phyloP scores from a whole-genome alignment of 2,329 filamentous ascomycete genomes.

The Thielaviopsis euricoi region DNA sequence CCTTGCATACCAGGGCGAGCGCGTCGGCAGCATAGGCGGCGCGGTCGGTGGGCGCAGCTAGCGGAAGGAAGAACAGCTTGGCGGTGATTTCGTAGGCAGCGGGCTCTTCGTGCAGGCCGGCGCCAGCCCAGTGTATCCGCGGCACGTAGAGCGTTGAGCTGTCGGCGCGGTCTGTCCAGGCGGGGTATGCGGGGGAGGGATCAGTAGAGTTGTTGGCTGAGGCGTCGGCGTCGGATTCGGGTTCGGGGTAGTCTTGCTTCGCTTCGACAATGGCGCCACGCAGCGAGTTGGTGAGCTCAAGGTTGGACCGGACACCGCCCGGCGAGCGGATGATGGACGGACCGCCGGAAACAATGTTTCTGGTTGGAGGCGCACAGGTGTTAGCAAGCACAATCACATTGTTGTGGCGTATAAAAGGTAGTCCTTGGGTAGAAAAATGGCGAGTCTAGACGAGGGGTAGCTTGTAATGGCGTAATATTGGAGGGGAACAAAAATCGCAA shows the following conservation, averaged over 20 bases:
- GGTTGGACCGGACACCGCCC: constrained; percentile 68
- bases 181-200: constrained; percentile 17
- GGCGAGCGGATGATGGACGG: constrained; percentile 71
- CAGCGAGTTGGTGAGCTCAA: constrained; percentile 79
- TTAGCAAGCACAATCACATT: background rate
- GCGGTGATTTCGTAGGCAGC: constrained; percentile 85
- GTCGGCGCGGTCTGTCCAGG: constrained; percentile 50
- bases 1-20: constrained; percentile 61
- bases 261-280: constrained; percentile 66
- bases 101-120: constrained; percentile 63
- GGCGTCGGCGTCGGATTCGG: background rate
- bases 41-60: constrained; percentile 46
- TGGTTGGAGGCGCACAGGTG: background rate
- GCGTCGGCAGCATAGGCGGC: constrained; percentile 61
- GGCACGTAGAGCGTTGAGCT: constrained; percentile 56
- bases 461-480: too few species aligned
- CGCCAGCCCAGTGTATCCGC: constrained; percentile 53
- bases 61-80: constrained; percentile 84
- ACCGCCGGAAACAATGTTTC: constrained; percentile 70
- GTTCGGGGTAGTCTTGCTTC: constrained; percentile 38
- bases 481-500: constrained; percentile 11
- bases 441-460: too few species aligned
- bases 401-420: too few species aligned
- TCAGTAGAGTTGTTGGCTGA: background rate
- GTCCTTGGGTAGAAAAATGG: too few species aligned